Base-by-base conservation (phyloP, 768 basidiomycete genomes). In the Rhodotorula toruloides region DNA sequence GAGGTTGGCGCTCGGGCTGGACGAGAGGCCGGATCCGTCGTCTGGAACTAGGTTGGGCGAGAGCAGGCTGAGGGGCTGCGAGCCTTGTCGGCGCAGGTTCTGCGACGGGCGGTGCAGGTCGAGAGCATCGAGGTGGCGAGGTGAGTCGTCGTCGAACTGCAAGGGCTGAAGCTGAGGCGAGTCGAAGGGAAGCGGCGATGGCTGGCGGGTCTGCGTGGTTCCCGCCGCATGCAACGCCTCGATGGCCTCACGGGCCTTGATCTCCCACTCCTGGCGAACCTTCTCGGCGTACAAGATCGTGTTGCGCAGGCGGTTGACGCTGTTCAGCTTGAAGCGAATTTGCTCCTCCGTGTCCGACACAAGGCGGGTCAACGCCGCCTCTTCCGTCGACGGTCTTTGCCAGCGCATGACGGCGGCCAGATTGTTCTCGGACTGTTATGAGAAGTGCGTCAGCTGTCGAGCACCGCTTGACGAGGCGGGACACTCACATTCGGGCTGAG, bases 261-360 rank as follows among this genome's bases (percentile, higher is more conserved):
- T 88, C 78, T 97, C 88, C 93, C 94, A 98, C 79, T 98, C 96
- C 73, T 88, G 87, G 80, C 94, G 86, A 37, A 96, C 89, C 80
- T 93, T 94, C 81, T 98, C 96, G 46, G 91, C 87, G 77, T 98
- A 98, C 59, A 90, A 83, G 72, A 99, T 92, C 27, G 92, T 97
- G 75, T 94, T 96, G 78, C 94, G 90, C 86, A 99, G 86, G 44
- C 96, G 86, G 68, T 91, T 88, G 54, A 97, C 90, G 71, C 88
- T 91, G 77, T 93, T 92, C 69, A 92, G 84, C 82, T 99, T 99
- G 78, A 90, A 87, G 39, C 90, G 82, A 83, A 93, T 89, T 55
- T 93, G 83, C 42, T 89, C 85, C 72, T 93, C 91, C 13, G 87
- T 87, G 75, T 98, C 93, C 72, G 89, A 85, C 58, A 89, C 83